Percentiles rank a stretch among this genome's conserved stretches.
Conservation (phyloP, 306 rosid species). For the Pueraria montana region DNA sequence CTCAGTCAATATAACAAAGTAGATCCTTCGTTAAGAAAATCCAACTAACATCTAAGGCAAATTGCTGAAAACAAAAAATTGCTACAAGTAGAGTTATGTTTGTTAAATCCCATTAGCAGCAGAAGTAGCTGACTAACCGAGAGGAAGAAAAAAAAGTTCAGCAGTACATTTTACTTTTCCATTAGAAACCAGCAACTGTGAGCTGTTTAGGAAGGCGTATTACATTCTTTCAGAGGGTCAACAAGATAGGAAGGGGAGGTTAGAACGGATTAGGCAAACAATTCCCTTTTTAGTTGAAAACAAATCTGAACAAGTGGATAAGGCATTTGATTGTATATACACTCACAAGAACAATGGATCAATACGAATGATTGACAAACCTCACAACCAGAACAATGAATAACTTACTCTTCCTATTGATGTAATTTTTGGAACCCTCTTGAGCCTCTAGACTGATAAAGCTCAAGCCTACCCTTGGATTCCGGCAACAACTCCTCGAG, state of each 20-base stretch:
- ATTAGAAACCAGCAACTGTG: not conserved
- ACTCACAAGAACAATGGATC: constrained; percentile 52
- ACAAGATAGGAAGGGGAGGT: not conserved
- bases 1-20: no score
- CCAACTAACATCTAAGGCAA: no score
- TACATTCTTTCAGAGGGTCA: constrained; percentile 5
- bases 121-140: not conserved
- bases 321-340: constrained; percentile 57
- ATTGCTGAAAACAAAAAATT: no score
- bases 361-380: constrained; percentile 41
- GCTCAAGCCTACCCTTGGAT: constrained; percentile 75
- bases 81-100: not conserved
- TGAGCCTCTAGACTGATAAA: constrained; percentile 83
- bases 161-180: not conserved
- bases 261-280: constrained; percentile 28
- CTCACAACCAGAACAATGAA: constrained; percentile 29
- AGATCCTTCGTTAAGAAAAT: no score
- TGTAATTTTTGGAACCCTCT: constrained; percentile 69
- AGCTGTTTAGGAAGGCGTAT: not conserved
- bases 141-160: not conserved
- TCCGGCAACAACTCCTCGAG: constrained; percentile 69
- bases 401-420: constrained; percentile 44
- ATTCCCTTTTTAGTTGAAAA: constrained; percentile 4
- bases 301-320: constrained; percentile 14
- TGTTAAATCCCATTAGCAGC: not conserved